Evolutionary conservation across 2,329 filamentous ascomycete genomes (phyloP).

Genomic region (Cordyceps cateniannulata): DNA sequence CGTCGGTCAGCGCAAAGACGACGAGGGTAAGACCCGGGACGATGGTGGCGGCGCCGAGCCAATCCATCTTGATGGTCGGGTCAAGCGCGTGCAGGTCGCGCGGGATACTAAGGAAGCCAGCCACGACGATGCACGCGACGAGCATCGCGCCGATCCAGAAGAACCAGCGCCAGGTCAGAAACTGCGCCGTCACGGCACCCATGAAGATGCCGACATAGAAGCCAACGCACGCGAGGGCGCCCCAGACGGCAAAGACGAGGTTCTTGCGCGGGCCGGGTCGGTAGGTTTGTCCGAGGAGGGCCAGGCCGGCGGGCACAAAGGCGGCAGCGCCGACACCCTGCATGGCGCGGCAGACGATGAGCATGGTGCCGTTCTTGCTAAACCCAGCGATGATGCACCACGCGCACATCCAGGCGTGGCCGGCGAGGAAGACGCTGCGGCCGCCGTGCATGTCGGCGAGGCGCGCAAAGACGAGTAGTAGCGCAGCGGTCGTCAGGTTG

Average conservation of each 20-base stretch:
- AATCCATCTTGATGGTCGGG: conserved; percentile 53
- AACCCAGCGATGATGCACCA: conserved; percentile 69
- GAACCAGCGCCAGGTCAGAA: conserved; percentile 60
- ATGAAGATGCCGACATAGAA: conserved; percentile 64
- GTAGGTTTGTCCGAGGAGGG: conserved; percentile 64
- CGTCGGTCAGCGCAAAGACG: conserved; percentile 70
- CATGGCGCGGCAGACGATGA: conserved; percentile 66
- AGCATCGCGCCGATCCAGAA: conserved; percentile 56
- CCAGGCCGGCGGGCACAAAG: conserved; percentile 61
- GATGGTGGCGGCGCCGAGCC: conserved; percentile 54
- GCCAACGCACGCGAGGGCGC: conserved; percentile 50
- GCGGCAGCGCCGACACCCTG: conserved; percentile 70
- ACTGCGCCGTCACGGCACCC: conserved; percentile 56
- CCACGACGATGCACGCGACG: conserved; percentile 39
- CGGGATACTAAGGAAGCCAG: conserved; percentile 35
- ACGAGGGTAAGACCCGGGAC: conserved; percentile 61
- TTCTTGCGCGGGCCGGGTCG: conserved; percentile 68
- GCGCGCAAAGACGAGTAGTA: conserved; percentile 59
- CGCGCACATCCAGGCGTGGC: conserved; percentile 56
- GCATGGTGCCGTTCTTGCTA: conserved; percentile 59
- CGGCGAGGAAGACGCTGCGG: conserved; percentile 52
- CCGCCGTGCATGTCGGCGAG: conserved; percentile 58
- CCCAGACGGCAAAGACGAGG: conserved; percentile 55
- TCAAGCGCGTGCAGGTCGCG: conserved; percentile 23
- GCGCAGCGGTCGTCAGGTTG: conserved; percentile 48